Evolutionary conservation across 1,139 yeast species (phyloP).

Genomic region (Diutina rugosa): DNA sequence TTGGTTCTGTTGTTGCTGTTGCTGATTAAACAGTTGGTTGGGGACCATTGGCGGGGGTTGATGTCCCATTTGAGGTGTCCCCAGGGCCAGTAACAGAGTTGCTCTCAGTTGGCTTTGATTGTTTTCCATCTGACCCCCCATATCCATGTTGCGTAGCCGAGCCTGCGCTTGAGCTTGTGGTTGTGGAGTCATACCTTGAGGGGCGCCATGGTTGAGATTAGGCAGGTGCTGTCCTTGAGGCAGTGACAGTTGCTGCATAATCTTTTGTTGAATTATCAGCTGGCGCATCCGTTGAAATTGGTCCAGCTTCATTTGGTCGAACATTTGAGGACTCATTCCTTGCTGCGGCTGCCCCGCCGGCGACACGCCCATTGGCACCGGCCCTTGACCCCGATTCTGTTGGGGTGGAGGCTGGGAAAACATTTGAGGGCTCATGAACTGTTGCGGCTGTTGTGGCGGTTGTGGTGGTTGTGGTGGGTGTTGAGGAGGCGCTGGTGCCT

Average conservation of each 20-base stretch:
- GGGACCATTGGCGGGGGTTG: not conserved
- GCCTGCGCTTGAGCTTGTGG: not conserved
- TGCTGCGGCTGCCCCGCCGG: not conserved
- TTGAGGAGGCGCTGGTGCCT: not conserved
- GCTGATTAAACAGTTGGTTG: not conserved
- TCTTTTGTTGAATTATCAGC: constrained; percentile 2
- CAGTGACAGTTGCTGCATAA: not conserved
- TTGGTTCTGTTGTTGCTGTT: not conserved
- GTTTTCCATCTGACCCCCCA: not conserved
- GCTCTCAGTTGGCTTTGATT: not conserved
- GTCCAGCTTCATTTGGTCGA: not conserved
- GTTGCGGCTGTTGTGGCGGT: not conserved
- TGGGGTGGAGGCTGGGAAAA: not conserved
- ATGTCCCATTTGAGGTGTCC: not conserved
- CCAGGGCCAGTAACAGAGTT: not conserved
- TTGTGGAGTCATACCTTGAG: not conserved
- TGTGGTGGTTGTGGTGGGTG: not conserved
- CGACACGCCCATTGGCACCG: not conserved
- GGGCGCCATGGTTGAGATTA: not conserved
- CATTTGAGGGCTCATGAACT: not conserved
- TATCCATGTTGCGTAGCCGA: not conserved
- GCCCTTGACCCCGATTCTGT: not conserved
- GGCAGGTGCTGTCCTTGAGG: not conserved
- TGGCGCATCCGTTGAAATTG: not conserved
- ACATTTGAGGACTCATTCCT: not conserved